Evolutionary conservation across 345 rosid genomes (phyloP).

Genomic region (Eutrema heterophyllum): DNA sequence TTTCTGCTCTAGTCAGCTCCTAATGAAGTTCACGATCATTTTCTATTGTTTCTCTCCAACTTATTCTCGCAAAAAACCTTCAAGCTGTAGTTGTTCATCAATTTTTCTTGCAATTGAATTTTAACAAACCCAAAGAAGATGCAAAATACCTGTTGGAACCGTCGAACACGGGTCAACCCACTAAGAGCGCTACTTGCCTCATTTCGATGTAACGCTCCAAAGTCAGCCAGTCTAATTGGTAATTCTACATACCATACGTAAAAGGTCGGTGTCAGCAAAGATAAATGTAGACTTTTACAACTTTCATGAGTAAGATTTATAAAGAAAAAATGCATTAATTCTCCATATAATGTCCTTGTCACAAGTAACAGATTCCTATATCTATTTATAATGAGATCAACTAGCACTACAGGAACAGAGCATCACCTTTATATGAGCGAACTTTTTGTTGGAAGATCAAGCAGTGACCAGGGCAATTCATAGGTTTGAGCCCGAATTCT

Average conservation of each 20-base stretch:
- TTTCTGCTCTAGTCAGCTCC: too few species aligned
- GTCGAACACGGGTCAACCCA: conserved; percentile 77
- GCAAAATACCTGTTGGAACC: conserved; percentile 58
- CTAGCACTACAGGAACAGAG: neutral
- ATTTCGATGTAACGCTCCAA: conserved; percentile 81
- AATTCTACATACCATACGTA: conserved; percentile 42
- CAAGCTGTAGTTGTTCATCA: too few species aligned
- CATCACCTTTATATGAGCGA: conserved; percentile 64
- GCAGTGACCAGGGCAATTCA: neutral
- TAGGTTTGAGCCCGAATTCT: conserved; percentile 1
- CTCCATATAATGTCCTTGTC: neutral
- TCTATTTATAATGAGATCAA: neutral
- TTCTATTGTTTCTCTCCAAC: too few species aligned
- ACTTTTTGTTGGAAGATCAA: conserved; percentile 70
- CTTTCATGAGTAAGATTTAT: neutral
- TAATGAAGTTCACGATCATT: too few species aligned
- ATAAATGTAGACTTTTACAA: neutral
- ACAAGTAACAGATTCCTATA: neutral
- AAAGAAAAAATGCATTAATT: neutral
- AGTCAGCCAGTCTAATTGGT: conserved; percentile 81
- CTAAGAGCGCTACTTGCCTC: conserved; percentile 89
- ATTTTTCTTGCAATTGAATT: too few species aligned
- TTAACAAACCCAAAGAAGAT: too few species aligned
- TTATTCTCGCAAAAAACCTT: too few species aligned
- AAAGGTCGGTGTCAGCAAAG: neutral